Evolutionary conservation across 139 green algal species (phyloP).

Genomic region (Astrephomene gubernaculifera): DNA sequence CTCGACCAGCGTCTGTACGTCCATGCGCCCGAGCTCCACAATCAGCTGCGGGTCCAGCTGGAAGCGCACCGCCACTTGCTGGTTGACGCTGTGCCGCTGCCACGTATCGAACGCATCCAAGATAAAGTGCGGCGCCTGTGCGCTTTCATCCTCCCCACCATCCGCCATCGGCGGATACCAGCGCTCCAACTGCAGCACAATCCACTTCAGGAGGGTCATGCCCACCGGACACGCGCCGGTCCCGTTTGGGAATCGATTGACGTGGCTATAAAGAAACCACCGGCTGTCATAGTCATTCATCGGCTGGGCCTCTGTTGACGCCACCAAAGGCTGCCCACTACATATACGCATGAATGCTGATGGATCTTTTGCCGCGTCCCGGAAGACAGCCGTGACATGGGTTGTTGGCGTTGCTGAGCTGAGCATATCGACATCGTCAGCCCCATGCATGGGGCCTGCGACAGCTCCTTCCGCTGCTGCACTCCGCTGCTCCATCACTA

Average conservation of each 20-base stretch:
- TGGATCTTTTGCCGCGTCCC: too few relatives aligned
- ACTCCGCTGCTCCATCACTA: too few relatives aligned
- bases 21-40: neutral
- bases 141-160: neutral
- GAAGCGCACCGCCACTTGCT: neutral
- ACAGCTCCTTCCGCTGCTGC: too few relatives aligned
- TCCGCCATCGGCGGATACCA: neutral
- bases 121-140: neutral
- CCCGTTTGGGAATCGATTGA: neutral
- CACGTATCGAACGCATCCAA: neutral
- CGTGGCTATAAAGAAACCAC: neutral
- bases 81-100: neutral
- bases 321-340: too few relatives aligned
- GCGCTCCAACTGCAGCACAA: neutral
- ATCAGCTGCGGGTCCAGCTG: neutral
- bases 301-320: too few relatives aligned
- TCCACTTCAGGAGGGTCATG: neutral
- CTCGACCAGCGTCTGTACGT: neutral
- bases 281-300: neutral
- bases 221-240: neutral
- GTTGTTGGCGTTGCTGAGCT: too few relatives aligned
- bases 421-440: too few relatives aligned
- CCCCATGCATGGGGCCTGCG: too few relatives aligned
- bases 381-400: too few relatives aligned
- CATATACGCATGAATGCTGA: too few relatives aligned